Conservation (phyloP, 2,329 filamentous ascomycete genomes). For the Didymella segeticola region DNA sequence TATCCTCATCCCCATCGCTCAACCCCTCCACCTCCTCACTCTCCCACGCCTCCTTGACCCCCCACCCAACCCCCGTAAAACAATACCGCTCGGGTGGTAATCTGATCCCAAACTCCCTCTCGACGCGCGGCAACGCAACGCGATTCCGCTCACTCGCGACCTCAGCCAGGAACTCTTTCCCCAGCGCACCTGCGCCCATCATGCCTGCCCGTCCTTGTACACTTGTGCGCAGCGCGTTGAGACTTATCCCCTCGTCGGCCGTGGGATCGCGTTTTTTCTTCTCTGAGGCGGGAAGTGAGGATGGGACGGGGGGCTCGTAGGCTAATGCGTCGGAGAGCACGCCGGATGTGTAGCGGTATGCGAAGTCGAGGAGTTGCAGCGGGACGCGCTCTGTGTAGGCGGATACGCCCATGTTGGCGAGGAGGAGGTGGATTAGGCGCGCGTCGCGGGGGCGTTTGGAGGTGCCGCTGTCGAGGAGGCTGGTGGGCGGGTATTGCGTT, state of each 20-base stretch:
- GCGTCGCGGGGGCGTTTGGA: slow-evolving; percentile 73
- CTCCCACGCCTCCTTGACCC: slow-evolving; percentile 60
- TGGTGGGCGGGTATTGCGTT: slow-evolving; percentile 45
- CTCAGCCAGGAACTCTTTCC: slow-evolving; percentile 79
- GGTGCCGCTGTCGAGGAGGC: slow-evolving; percentile 41
- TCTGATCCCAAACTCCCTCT: slow-evolving; percentile 63
- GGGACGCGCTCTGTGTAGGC: slow-evolving; percentile 84
- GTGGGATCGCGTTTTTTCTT: slow-evolving; percentile 35
- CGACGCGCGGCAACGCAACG: slow-evolving; percentile 51
- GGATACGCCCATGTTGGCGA: slow-evolving; percentile 78
- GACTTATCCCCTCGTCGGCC: slow-evolving; percentile 59
- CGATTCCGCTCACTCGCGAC: slow-evolving; percentile 63
- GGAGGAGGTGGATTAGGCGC: slow-evolving; percentile 78
- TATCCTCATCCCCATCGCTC: slow-evolving; percentile 59
- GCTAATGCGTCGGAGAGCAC: slow-evolving; percentile 68
- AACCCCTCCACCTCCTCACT: slow-evolving; percentile 74
- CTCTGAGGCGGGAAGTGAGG: slow-evolving; percentile 11
- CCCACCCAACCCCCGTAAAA: slow-evolving; percentile 46
- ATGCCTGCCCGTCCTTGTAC: slow-evolving; percentile 68
- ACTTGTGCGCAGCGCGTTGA: slow-evolving; percentile 74
- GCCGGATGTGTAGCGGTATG: slow-evolving; percentile 79
- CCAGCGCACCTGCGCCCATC: slow-evolving; percentile 44
- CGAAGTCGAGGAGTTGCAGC: slow-evolving; percentile 82
- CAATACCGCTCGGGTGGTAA: slow-evolving; percentile 67
- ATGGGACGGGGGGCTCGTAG: slow-evolving; percentile 40